Evolutionary conservation across 306 rosid genomes (phyloP), one percentile per base, ranked within the genome.

Genomic region (Cyclanthera cordifolia): DNA sequence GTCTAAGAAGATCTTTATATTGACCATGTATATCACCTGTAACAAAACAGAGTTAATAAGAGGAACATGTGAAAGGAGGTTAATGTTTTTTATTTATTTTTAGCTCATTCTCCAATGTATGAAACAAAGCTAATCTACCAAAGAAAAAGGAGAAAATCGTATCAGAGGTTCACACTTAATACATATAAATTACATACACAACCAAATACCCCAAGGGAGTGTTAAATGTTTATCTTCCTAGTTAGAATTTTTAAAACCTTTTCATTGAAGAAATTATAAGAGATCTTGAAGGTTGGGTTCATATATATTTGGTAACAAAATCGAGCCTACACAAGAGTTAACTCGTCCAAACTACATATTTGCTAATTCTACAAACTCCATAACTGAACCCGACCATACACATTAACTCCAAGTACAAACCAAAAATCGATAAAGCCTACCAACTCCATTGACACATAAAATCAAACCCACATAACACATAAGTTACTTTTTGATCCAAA

Each of bases 1-100:
- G 76, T 76, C 94, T 75, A 17, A 87, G 72, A 19, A 87, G 80
- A 75, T 84, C 90, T 74, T 46, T 84, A 57, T 80, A 87, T 51
- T 87, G 94, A 19, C 94, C 94, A 60, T 87, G 94, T 68, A 87
- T 84, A 72, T 87, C 94, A 82, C 90, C 90, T 87, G 78, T 70
- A 81, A 48, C 79, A 56, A 17, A 70, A 4, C 24, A 47, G 45
- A 46, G 15, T 43, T 2, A 68, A 47, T 19, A 19, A 49, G 8
- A 50, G 66, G 11, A 2, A 28, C 17, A 23, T 23, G 1, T 53
- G 24, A 30, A 49, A 63, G 14, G 6, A 21, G 2, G 52, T 43
- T 13, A 13, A 60, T 37, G 25, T 2, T 11, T 4, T 34, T 19
- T 4, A 19, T n/a, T 15, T 17, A 20, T 19, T 61, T 39, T 32